Evolutionary conservation across 208 protist species (phyloP), one percentile per base, ranked within the genome.

Genomic region (Lotmaria passim): DNA sequence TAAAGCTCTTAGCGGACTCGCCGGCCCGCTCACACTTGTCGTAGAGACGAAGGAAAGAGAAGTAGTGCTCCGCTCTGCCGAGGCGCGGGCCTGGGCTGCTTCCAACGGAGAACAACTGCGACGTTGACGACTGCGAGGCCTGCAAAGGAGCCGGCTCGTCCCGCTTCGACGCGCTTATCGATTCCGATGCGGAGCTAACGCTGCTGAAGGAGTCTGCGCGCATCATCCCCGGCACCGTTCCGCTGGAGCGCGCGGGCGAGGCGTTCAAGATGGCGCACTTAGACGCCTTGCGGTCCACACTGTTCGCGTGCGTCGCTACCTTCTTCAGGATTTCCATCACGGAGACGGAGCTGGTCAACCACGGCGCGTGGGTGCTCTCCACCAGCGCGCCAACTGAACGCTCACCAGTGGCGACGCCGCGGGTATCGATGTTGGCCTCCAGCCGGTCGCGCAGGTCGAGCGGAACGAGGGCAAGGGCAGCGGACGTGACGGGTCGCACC

Each of bases 21-120:
- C 75, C 81, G 6, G 85, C 85, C 15, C 60, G 75, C 63, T 95
- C 90, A 61, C 81, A 93, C 51, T 86, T 85, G 73, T 95, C 82
- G 68, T 93, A 95, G 39, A 95, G 78, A 24, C 86, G 87, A 19
- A 95, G 69, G 76, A 95, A 95, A n/a, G 87, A 93, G 69, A 95
- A 95, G 58, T 93, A 95, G 70, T 95, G 90, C 70, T 95, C 90
- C 38, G 87, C 84, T 17, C 86, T 34, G 12, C 62, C 41, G 2
- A 57, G 70, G 0, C 60, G 60, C 1, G 26, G 28, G 19, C 26
- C 36, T 6, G 55, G 10, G 11, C 36, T 76, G 43, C 70, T 43
- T 7, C 34, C 70, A 3, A 41, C 55, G 23, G 43, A 28, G 43
- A 57, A 60, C 21, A 64, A 51, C 36, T 69, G 61, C 50, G 44